Evolutionary conservation across 148 eudicot genomes (phyloP), one percentile per base, ranked within the genome.

Genomic region (Rhododendron molle): DNA sequence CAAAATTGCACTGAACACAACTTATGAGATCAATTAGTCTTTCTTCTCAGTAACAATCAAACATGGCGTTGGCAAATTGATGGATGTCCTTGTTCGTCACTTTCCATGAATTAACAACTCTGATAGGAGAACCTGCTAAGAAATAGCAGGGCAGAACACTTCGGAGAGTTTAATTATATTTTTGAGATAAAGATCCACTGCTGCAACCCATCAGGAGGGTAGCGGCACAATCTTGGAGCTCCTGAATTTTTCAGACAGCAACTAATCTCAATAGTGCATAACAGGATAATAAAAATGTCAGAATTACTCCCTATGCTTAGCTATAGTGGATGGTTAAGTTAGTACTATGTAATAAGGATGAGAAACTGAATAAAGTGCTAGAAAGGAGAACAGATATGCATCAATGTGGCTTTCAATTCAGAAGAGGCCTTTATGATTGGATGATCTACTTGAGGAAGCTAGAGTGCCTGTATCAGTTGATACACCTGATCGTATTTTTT

Each of bases 61-160:
- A 95, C 90, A 93, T 85, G n/a, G 93, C 89, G 88, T 95, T 95
- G 8, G 94, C 96, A 88, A 96, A 96, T 62, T 98, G 94, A 85
- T 96, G 96, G 44, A 95, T 96, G 86, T 96, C 99, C 85, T 89
- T 90, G 89, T 95, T 97, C 0, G 99, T 96, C 71, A 96, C 99
- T 52, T 96, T 98, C 99, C 99, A 96, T 47, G 95, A 90, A 88
- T 96, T 96, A 43, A 97, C 98, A 28, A 96, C 89, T n/a, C 93
- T 95, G 18, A 95, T 90, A 18, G 99, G 99, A 83, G 99, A 94
- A 10, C 98, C 99, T 2, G 96, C 97, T 74, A 91, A 80, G 20
- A 96, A 85, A 85, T 96, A 96, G 83, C 90, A 90, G 52, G 94
- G 90, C 36, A 97, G 94, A 84, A 92, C 89, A 52, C 99, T 96